Evolutionary conservation across 2,329 filamentous ascomycete species (phyloP).

Genomic region (Whalleya microplaca): DNA sequence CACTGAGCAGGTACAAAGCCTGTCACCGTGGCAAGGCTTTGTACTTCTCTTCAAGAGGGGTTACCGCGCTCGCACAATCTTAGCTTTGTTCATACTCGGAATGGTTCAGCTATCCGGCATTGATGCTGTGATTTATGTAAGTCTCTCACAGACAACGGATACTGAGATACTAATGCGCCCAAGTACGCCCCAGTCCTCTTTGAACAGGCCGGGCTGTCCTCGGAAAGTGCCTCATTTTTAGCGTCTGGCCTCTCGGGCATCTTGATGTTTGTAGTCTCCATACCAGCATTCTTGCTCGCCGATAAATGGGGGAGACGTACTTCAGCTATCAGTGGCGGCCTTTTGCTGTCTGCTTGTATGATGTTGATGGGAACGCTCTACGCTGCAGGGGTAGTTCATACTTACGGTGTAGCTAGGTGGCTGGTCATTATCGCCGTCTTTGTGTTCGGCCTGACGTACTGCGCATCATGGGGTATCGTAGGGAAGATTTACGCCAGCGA

Average conservation of each 20-base stretch:
- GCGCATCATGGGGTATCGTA: constrained; percentile 56
- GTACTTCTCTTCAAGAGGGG: constrained; percentile 42
- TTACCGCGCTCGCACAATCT: constrained; percentile 47
- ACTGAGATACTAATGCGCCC: not conserved
- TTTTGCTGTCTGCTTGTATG: constrained; percentile 54
- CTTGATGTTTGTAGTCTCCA: constrained; percentile 59
- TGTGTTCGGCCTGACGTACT: constrained; percentile 51
- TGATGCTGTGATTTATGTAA: constrained; percentile 63
- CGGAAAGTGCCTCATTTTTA: constrained; percentile 58
- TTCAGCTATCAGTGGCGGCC: constrained; percentile 56
- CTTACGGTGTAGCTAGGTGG: constrained; percentile 48
- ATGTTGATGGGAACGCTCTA: constrained; percentile 58
- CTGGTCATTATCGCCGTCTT: constrained; percentile 55
- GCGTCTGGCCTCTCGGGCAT: constrained; percentile 65
- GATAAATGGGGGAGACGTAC: constrained; percentile 62
- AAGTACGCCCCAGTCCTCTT: constrained; percentile 66
- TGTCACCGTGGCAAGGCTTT: constrained; percentile 39
- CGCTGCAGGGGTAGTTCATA: constrained; percentile 47
- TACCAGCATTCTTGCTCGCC: constrained; percentile 58
- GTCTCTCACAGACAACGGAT: constrained; percentile 21
- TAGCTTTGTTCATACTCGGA: constrained; percentile 52
- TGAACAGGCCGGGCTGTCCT: constrained; percentile 59
- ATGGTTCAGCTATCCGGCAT: constrained; percentile 66
- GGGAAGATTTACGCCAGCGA: constrained; percentile 61
- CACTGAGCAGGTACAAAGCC: constrained; percentile 33